A percentile compares a stretch with the other conserved stretches of the same genome.
These are phyloP conservation scores for Scleromitrula shiraiana DNA, from an alignment of 2,329 filamentous ascomycete genomes.

Conservation along the genomic window DNA sequence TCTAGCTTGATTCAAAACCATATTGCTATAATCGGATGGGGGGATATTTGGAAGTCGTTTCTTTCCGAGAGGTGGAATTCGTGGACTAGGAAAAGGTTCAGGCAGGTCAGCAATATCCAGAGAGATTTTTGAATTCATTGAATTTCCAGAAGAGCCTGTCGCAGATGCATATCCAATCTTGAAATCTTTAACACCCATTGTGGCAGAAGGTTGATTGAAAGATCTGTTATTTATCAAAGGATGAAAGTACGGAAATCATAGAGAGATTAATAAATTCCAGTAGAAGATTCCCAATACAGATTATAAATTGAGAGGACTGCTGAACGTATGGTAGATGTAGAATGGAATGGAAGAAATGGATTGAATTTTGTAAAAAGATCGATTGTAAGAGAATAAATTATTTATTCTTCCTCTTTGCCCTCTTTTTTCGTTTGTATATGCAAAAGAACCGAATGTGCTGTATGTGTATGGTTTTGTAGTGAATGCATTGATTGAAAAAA, in stretches of 20 bases:
- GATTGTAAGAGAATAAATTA: too few species aligned
- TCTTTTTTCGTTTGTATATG: too few species aligned
- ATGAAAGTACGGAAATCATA: not conserved
- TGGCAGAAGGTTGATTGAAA: not conserved
- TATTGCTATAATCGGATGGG: slow-evolving; percentile 25
- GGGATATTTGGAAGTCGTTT: slow-evolving; percentile 23
- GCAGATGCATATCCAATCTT: slow-evolving; percentile 24
- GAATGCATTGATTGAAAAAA: too few species aligned
- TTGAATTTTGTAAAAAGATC: too few species aligned
- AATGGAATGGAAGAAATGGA: too few species aligned
- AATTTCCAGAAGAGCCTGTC: slow-evolving; percentile 10
- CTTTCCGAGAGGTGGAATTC: slow-evolving; percentile 14
- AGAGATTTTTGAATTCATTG: slow-evolving; percentile 14
- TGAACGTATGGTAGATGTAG: too few species aligned
- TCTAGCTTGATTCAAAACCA: slow-evolving; percentile 45
- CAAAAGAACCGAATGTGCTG: too few species aligned
- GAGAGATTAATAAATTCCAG: too few species aligned
- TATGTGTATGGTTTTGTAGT: too few species aligned
- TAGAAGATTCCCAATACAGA: too few species aligned
- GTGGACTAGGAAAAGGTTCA: slow-evolving; percentile 31
- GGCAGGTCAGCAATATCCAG: slow-evolving; percentile 26
- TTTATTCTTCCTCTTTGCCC: too few species aligned
- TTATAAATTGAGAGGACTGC: too few species aligned
- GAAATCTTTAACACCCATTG: slow-evolving; percentile 18
- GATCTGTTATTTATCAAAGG: not conserved